Evolutionary conservation across 352 stramenopile genomes (phyloP).

Genomic region (Globisporangium polare): DNA sequence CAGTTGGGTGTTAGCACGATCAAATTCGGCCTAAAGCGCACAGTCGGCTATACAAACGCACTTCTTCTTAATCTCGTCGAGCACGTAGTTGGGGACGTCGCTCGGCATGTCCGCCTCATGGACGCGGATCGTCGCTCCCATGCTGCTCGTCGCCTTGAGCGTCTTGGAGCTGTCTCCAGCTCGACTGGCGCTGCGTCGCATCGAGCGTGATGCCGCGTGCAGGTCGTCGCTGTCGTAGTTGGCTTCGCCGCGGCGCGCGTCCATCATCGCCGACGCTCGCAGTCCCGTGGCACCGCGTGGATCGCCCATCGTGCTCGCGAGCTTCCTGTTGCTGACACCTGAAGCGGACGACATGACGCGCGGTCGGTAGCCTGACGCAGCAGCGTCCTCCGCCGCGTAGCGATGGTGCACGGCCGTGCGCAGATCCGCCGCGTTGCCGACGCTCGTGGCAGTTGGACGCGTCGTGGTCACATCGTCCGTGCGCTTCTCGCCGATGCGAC

Average conservation of each 20-base stretch:
- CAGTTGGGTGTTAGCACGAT: neutral
- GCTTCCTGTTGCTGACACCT: neutral
- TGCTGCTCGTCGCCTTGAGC: conserved; percentile 6
- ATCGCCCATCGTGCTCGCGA: neutral
- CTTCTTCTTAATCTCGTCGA: conserved; percentile 60
- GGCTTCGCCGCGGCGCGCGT: conserved; percentile 1
- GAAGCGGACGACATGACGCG: conserved; percentile 13
- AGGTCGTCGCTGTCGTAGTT: conserved; percentile 13
- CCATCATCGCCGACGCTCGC: conserved; percentile 1
- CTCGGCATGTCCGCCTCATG: conserved; percentile 37
- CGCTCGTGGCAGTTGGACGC: conserved; percentile 5
- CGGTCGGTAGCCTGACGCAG: conserved; percentile 3
- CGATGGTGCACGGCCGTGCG: conserved; percentile 12
- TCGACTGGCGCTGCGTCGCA: conserved; percentile 8
- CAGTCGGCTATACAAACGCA: neutral
- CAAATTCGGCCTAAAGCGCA: neutral
- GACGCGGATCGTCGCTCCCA: conserved; percentile 34
- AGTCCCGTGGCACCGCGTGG: neutral
- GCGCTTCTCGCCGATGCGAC: conserved; percentile 74
- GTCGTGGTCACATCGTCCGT: conserved; percentile 48
- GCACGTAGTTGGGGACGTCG: conserved; percentile 38
- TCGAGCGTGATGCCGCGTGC: neutral
- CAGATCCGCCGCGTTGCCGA: conserved; percentile 1
- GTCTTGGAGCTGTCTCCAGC: conserved; percentile 4
- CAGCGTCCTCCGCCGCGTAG: conserved; percentile 10